Evolutionary conservation across 208 protist genomes (phyloP).

Genomic region (Wallacemonas rigidus): DNA sequence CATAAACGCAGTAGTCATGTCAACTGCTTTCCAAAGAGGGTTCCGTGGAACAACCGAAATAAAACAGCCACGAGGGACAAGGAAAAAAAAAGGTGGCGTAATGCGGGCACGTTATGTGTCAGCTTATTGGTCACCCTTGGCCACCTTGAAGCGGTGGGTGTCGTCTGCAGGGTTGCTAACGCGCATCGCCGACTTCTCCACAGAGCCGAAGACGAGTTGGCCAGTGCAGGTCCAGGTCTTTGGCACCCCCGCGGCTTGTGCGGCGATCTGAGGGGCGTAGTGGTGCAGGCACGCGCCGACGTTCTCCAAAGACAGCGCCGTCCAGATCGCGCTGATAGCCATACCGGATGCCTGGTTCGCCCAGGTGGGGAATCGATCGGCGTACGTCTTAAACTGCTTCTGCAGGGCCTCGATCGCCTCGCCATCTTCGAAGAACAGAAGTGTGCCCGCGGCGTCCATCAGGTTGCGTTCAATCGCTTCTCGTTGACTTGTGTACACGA

Average conservation of each 20-base stretch:
- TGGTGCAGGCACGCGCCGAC: conserved; percentile 60
- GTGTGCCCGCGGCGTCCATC: conserved; percentile 42
- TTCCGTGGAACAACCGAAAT: not conserved
- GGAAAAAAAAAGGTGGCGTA: not conserved
- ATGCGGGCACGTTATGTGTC: not conserved
- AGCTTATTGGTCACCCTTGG: conserved; percentile 20
- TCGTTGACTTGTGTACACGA: conserved; percentile 32
- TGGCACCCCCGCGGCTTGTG: conserved; percentile 36
- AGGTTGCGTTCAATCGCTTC: conserved; percentile 42
- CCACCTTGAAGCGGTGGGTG: conserved; percentile 40
- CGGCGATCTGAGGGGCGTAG: conserved; percentile 50
- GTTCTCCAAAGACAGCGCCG: conserved; percentile 38
- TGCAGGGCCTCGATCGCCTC: conserved; percentile 33
- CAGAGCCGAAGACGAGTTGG: conserved; percentile 63
- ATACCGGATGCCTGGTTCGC: conserved; percentile 51
- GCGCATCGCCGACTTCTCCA: conserved; percentile 31
- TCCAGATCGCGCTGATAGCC: conserved; percentile 56
- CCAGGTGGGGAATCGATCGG: conserved; percentile 38
- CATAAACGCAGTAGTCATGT: no score
- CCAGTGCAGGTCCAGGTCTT: conserved; percentile 42
- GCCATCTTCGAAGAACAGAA: conserved; percentile 65
- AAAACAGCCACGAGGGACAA: not conserved
- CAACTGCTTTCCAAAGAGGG: not conserved
- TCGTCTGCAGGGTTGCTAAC: conserved; percentile 41
- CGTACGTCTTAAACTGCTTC: conserved; percentile 42